phyloP scores from a whole-genome alignment of 208 protist species.

The Acanthamoeba royreba region DNA sequence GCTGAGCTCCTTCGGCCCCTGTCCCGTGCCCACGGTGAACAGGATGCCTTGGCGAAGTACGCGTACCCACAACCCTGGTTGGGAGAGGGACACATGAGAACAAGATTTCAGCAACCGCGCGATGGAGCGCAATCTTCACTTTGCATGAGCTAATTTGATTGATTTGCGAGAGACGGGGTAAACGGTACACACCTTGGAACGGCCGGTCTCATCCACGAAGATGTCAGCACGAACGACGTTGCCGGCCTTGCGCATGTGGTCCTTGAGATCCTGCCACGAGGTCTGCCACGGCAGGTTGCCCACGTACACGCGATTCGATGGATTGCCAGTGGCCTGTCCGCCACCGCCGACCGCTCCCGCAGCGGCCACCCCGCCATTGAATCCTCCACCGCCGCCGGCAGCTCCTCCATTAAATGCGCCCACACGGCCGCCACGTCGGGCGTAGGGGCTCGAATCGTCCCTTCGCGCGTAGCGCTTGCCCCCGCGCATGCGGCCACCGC shows the following conservation, averaged over 20 bases:
- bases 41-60: background rate
- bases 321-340: background rate
- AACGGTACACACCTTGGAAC: background rate
- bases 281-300: constrained; percentile 15
- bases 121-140: too few relatives aligned
- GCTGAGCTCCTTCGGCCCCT: too few relatives aligned
- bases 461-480: background rate
- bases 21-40: background rate
- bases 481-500: background rate
- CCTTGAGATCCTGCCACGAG: constrained; percentile 20
- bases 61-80: background rate
- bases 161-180: background rate
- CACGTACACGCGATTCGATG: background rate
- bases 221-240: background rate
- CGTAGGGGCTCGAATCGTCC: background rate
- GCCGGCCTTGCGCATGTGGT: constrained; percentile 39
- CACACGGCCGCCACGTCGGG: background rate
- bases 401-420: too few relatives aligned
- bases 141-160: background rate
- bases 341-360: background rate
- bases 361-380: background rate
- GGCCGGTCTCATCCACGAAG: background rate
- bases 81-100: too few relatives aligned
- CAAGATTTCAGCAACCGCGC: too few relatives aligned
- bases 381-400: background rate